phyloP scores from a whole-genome alignment of 2,329 filamentous ascomycete genomes.

The Coleophoma crateriformis region DNA sequence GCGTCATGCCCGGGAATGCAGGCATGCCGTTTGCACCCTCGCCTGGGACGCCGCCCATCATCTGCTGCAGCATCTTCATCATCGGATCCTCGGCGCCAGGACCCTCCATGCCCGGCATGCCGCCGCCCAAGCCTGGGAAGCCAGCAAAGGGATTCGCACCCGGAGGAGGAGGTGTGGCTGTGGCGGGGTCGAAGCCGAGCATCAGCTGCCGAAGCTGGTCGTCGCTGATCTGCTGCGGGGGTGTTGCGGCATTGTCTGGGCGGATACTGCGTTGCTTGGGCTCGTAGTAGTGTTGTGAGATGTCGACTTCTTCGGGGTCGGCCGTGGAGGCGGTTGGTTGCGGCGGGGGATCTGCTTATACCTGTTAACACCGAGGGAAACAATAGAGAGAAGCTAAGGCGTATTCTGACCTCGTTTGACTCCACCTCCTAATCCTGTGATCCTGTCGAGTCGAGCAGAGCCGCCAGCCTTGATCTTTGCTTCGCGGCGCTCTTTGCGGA shows the following conservation, averaged over 20 bases:
- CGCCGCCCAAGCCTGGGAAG: conserved; percentile 19
- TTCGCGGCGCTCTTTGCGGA: conserved; percentile 73
- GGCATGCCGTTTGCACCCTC: conserved; percentile 26
- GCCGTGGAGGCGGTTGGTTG: conserved; percentile 26
- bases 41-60: conserved; percentile 46
- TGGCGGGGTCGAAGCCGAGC: conserved; percentile 45
- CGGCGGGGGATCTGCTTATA: conserved; percentile 27
- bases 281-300: conserved; percentile 65
- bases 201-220: conserved; percentile 61
- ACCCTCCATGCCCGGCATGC: conserved; percentile 23
- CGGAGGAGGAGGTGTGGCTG: conserved; percentile 21
- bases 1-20: conserved; percentile 24
- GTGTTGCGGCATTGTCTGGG: conserved; percentile 23
- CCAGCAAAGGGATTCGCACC: conserved; percentile 27
- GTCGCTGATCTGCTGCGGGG: conserved; percentile 38
- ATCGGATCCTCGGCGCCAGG: conserved; percentile 51
- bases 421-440: conserved; percentile 64
- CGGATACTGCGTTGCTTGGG: conserved; percentile 39
- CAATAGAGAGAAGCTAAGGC: not conserved
- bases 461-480: conserved; percentile 73
- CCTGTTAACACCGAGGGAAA: not conserved
- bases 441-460: conserved; percentile 65
- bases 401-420: conserved; percentile 35
- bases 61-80: conserved; percentile 71
- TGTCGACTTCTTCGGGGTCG: conserved; percentile 73